Conservation (phyloP, 2,329 filamentous ascomycete species). For the Annulohypoxylon truncatum region DNA sequence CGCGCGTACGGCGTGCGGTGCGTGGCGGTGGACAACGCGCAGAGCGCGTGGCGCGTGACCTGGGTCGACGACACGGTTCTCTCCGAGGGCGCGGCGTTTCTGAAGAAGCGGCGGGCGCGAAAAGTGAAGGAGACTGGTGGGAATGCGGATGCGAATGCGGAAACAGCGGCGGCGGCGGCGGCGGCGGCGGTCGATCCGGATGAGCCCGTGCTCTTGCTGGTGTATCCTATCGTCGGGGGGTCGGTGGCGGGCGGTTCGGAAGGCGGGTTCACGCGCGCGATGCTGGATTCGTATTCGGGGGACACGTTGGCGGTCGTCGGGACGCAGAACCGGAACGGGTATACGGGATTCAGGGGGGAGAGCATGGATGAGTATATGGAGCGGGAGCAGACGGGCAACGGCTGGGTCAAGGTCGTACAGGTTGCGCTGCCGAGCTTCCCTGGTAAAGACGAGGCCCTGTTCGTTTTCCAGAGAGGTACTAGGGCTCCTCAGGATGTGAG, state of each 20-base stretch:
- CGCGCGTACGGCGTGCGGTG: slow-evolving; percentile 67
- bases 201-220: slow-evolving; percentile 72
- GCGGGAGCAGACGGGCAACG: slow-evolving; percentile 57
- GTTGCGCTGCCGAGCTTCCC: slow-evolving; percentile 79
- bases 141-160: too few species aligned
- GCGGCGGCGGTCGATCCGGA: slow-evolving; percentile 14
- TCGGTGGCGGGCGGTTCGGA: slow-evolving; percentile 72
- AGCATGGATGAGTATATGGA: slow-evolving; percentile 76
- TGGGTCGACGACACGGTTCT: slow-evolving; percentile 77
- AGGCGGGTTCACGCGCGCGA: slow-evolving; percentile 71
- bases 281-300: slow-evolving; percentile 71
- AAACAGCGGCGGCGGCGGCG: neutral
- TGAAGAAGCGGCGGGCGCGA: slow-evolving; percentile 57
- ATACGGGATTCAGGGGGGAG: slow-evolving; percentile 73
- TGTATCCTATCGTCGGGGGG: slow-evolving; percentile 77
- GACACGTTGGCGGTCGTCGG: slow-evolving; percentile 77
- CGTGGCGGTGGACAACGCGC: slow-evolving; percentile 73
- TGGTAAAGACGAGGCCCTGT: slow-evolving; percentile 80
- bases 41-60: slow-evolving; percentile 74
- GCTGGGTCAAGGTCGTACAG: slow-evolving; percentile 71
- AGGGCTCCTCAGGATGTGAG: slow-evolving; percentile 47
- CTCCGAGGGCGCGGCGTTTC: slow-evolving; percentile 69
- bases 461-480: slow-evolving; percentile 69
- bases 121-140: neutral
- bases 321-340: slow-evolving; percentile 79